Percentiles rank a stretch among this genome's conserved stretches.
Evolutionary conservation across 495 filamentous ascomycete species (phyloP).

Genomic region (Xylaria nigripes): DNA sequence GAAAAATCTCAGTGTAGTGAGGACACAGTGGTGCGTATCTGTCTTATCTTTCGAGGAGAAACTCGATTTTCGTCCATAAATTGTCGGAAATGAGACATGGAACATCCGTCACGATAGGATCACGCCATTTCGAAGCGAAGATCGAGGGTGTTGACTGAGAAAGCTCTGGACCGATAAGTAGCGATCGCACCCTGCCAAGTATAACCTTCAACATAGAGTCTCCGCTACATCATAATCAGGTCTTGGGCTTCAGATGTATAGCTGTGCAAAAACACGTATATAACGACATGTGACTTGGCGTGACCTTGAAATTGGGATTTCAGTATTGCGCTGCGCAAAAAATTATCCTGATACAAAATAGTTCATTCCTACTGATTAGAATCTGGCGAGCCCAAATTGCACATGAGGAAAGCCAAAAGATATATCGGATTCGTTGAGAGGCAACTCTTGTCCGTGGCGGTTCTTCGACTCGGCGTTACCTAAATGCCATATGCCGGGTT

Average conservation of each 20-base stretch:
- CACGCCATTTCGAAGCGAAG: too few species aligned
- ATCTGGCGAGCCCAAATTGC: background rate
- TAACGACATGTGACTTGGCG: background rate
- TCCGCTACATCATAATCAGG: too few species aligned
- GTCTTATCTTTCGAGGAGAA: background rate
- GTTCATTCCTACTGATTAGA: too few species aligned
- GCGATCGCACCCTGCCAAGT: too few species aligned
- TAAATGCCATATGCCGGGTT: constrained; percentile 22
- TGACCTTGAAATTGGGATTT: background rate
- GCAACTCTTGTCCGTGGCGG: background rate
- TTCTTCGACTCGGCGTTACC: background rate
- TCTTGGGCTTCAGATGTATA: too few species aligned
- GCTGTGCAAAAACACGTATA: too few species aligned
- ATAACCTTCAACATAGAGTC: too few species aligned
- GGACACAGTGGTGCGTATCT: background rate
- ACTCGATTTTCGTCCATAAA: background rate
- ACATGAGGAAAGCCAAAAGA: too few species aligned
- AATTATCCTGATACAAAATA: background rate
- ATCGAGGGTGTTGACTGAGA: too few species aligned
- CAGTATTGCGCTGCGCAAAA: background rate
- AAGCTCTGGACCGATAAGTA: too few species aligned
- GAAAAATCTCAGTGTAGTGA: background rate
- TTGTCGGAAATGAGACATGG: too few species aligned
- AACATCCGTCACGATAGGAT: too few species aligned
- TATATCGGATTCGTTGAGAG: background rate